Conservation (phyloP, 2,329 filamentous ascomycete genomes). For the Alternaria arborescens region DNA sequence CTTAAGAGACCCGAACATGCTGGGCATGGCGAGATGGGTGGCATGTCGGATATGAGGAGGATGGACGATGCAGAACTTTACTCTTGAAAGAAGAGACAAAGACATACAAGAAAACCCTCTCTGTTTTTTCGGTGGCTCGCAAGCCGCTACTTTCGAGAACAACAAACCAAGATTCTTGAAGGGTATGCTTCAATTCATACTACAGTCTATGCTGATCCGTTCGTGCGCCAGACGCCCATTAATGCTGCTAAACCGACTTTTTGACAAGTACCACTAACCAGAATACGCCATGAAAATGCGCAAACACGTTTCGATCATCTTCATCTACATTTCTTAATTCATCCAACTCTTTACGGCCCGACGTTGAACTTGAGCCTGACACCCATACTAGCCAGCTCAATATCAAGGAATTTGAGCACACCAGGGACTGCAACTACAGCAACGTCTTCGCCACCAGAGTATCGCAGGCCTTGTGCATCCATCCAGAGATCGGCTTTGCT, state of each 20-base stretch:
- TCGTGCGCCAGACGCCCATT: conserved; percentile 1
- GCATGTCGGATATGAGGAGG: conserved; percentile 8
- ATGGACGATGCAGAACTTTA: conserved; percentile 17
- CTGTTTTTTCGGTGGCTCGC: not conserved
- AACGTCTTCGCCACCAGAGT: conserved; percentile 88
- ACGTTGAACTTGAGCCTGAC: conserved; percentile 94
- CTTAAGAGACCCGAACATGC: conserved; percentile 38
- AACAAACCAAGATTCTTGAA: not conserved
- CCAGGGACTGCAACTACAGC: conserved; percentile 92
- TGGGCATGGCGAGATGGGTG: conserved; percentile 3
- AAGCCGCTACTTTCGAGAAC: not conserved
- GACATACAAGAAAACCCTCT: not conserved
- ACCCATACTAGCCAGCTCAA: conserved; percentile 95
- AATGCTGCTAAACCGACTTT: conserved; percentile 1
- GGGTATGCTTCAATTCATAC: not conserved
- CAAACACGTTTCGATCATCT: not conserved
- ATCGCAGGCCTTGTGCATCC: conserved; percentile 84
- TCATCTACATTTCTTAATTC: not conserved
- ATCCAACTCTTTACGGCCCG: conserved; percentile 50
- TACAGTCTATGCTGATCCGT: not conserved
- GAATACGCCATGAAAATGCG: conserved; percentile 5
- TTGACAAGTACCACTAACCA: not conserved
- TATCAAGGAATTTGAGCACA: conserved; percentile 90
- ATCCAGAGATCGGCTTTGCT: conserved; percentile 83
- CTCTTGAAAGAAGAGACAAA: conserved; percentile 1